Conservation (phyloP, 148 eudicot genomes). For the Arbutus unedo region DNA sequence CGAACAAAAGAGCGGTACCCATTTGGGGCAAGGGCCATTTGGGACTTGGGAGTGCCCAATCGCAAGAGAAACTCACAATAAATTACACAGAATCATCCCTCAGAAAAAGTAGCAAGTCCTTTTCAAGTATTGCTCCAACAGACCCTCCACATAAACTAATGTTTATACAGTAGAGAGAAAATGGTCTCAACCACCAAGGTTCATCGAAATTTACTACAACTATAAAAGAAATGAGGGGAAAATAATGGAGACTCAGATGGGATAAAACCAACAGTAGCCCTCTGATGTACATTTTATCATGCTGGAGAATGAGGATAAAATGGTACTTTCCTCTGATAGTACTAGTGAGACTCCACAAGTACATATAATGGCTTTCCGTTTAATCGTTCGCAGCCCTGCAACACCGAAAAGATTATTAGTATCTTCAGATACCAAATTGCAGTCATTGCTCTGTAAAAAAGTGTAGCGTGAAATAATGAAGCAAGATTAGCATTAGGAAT, state of each 20-base stretch:
- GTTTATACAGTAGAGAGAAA: conserved; percentile 4
- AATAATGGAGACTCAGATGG: not conserved
- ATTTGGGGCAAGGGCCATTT: not conserved
- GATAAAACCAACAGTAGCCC: conserved; percentile 19
- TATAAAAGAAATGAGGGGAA: conserved; percentile 1
- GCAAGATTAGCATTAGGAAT: not conserved
- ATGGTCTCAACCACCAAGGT: conserved; percentile 11
- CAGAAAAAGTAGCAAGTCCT: not conserved
- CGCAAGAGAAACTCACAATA: not conserved
- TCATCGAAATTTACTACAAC: conserved; percentile 19
- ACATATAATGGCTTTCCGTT: conserved; percentile 81
- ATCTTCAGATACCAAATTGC: not conserved
- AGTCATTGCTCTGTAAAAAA: not conserved
- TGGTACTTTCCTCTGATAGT: not conserved
- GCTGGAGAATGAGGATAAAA: not conserved
- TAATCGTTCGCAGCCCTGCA: conserved; percentile 76
- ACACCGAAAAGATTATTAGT: not conserved
- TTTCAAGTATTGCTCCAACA: not conserved
- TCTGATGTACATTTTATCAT: conserved; percentile 28
- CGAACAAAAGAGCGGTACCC: not conserved
- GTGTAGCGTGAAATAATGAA: not conserved
- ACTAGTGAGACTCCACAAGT: conserved; percentile 75
- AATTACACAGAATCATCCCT: not conserved
- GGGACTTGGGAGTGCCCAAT: not conserved
- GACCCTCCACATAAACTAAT: not conserved